phyloP scores from a whole-genome alignment of 805 yeast genomes.

The Wickerhamomyces kurtzmanii region DNA sequence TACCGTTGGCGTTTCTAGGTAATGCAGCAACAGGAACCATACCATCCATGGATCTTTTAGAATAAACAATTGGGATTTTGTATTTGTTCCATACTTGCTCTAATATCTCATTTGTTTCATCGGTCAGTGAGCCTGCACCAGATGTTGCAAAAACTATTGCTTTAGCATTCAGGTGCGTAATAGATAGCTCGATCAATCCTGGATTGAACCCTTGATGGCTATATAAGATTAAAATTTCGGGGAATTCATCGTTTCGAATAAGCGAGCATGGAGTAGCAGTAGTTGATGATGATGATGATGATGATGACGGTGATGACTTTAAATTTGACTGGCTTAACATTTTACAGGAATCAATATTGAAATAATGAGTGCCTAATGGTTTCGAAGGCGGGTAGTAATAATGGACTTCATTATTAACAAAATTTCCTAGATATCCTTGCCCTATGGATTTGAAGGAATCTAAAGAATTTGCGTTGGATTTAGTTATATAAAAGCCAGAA shows the following conservation, averaged over 20 bases:
- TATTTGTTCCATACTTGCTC: slow-evolving; percentile 26
- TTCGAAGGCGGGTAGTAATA: slow-evolving; percentile 54
- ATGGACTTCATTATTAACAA: slow-evolving; percentile 56
- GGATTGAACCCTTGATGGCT: slow-evolving; percentile 53
- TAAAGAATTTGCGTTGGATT: slow-evolving; percentile 59
- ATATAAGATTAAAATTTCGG: slow-evolving; percentile 45
- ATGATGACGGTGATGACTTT: slow-evolving; percentile 18
- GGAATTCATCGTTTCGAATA: slow-evolving; percentile 16
- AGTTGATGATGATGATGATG: slow-evolving; percentile 15
- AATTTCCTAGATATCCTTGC: slow-evolving; percentile 63
- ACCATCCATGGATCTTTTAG: slow-evolving; percentile 64
- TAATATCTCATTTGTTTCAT: slow-evolving; percentile 33
- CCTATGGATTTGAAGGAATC: slow-evolving; percentile 62
- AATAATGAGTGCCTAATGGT: slow-evolving; percentile 39
- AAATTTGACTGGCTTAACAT: slow-evolving; percentile 8
- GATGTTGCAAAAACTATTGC: slow-evolving; percentile 61
- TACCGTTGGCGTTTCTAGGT: slow-evolving; percentile 22
- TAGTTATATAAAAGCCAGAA: slow-evolving; percentile 61
- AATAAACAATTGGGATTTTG: slow-evolving; percentile 46
- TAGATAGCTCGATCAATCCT: slow-evolving; percentile 34
- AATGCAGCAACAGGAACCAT: slow-evolving; percentile 48
- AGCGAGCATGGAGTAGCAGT: no score
- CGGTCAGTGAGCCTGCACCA: slow-evolving; percentile 63
- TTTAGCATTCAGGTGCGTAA: slow-evolving; percentile 31
- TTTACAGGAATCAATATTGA: slow-evolving; percentile 23